Conservation (phyloP, 2,329 filamentous ascomycete genomes). For the Microsporum ferrugineum region DNA sequence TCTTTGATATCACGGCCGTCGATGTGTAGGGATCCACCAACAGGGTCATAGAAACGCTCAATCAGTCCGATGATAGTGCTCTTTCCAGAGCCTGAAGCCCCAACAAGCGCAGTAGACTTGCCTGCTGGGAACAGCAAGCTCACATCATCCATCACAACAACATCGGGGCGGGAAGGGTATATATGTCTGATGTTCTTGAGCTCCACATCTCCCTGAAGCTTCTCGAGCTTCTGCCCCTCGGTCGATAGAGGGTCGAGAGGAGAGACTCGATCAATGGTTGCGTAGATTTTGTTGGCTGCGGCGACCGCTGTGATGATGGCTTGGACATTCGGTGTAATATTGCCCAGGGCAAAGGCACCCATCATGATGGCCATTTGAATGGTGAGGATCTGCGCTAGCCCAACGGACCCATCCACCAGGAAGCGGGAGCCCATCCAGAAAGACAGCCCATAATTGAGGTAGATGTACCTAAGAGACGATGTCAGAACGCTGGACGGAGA, state of each 20-base stretch:
- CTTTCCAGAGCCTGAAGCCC: conserved; percentile 29
- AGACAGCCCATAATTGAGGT: neutral
- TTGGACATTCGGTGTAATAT: conserved; percentile 63
- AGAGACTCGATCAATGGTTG: conserved; percentile 68
- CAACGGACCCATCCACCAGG: conserved; percentile 49
- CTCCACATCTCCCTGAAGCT: conserved; percentile 57
- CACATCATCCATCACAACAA: conserved; percentile 27
- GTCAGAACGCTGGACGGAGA: neutral
- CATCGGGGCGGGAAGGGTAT: conserved; percentile 32
- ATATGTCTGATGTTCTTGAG: conserved; percentile 51
- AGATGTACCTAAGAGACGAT: neutral
- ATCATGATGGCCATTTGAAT: conserved; percentile 75
- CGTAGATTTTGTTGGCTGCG: conserved; percentile 71
- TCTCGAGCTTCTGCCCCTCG: conserved; percentile 53
- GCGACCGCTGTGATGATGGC: conserved; percentile 63
- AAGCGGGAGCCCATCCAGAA: conserved; percentile 67
- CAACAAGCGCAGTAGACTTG: conserved; percentile 37
- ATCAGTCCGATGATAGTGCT: conserved; percentile 40
- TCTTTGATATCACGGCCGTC: conserved; percentile 26
- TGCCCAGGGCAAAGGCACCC: conserved; percentile 69
- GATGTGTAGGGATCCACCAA: conserved; percentile 22
- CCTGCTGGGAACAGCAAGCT: conserved; percentile 28
- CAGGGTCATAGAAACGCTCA: conserved; percentile 48
- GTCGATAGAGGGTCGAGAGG: conserved; percentile 59
- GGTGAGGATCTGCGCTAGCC: conserved; percentile 55